These are phyloP conservation scores for Nigrospora oryzae DNA, from an alignment of 2,329 filamentous ascomycete species.

Conservation along the genomic window DNA sequence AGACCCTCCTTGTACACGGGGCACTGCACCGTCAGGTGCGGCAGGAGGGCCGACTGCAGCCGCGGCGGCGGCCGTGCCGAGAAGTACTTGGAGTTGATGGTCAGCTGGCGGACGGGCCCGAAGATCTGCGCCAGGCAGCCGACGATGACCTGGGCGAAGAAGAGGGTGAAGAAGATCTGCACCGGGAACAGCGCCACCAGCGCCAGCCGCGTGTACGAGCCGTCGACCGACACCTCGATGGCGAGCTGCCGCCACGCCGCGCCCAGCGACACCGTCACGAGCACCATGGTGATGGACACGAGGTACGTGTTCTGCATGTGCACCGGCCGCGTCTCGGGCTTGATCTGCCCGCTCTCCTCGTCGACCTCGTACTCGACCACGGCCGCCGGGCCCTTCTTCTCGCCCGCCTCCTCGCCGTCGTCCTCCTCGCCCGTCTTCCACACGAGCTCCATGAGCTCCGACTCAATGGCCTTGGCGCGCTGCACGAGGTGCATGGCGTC, in stretches of 20 bases:
- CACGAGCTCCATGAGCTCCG: conserved; percentile 68
- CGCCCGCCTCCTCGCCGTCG: conserved; percentile 37
- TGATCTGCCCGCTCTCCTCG: conserved; percentile 60
- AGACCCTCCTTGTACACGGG: conserved; percentile 85
- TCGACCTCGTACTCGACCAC: conserved; percentile 52
- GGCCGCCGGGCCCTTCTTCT: conserved; percentile 34
- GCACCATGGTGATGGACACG: conserved; percentile 55
- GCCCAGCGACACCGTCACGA: conserved; percentile 60
- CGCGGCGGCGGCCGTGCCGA: conserved; percentile 62
- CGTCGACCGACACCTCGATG: conserved; percentile 59
- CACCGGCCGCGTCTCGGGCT: conserved; percentile 56
- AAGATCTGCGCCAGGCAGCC: conserved; percentile 69
- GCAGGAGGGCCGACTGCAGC: conserved; percentile 47
- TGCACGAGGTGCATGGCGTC: conserved; percentile 63
- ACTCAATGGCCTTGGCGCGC: conserved; percentile 64
- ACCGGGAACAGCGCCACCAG: conserved; percentile 60
- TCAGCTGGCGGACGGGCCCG: conserved; percentile 66
- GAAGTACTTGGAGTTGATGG: conserved; percentile 72
- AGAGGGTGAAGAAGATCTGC: conserved; percentile 73
- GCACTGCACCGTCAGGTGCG: conserved; percentile 76
- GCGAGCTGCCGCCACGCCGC: conserved; percentile 63
- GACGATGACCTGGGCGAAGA: conserved; percentile 72
- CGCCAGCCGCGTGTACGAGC: conserved; percentile 51
- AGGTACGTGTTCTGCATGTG: conserved; percentile 64
- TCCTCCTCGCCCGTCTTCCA: conserved; percentile 53